phyloP scores from a whole-genome alignment of 805 yeast genomes.

The Candida methanosorbosa region DNA sequence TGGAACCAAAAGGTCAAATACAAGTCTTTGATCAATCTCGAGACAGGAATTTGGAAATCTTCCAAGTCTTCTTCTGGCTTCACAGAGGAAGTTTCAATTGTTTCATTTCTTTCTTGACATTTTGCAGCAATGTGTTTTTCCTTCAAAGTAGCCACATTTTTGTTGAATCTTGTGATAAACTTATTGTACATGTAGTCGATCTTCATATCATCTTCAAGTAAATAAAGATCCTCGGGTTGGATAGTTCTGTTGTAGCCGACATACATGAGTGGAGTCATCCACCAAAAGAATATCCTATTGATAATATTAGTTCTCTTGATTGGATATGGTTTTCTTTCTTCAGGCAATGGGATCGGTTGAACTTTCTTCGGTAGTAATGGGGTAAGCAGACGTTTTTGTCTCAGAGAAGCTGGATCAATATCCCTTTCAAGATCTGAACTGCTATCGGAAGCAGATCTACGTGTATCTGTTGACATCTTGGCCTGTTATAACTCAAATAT shows the following conservation, averaged over 20 bases:
- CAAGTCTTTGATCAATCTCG: constrained; percentile 19
- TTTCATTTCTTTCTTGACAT: constrained; percentile 19
- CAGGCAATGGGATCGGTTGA: constrained; percentile 37
- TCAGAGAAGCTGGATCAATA: too few relatives aligned
- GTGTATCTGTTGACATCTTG: too few relatives aligned
- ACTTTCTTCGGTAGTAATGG: constrained; percentile 22
- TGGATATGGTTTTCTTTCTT: constrained; percentile 35
- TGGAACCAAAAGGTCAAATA: constrained; percentile 36
- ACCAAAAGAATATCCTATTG: constrained; percentile 42
- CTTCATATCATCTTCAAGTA: constrained; percentile 32
- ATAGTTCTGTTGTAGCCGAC: constrained; percentile 64
- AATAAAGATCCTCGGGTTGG: constrained; percentile 52
- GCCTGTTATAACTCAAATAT: too few relatives aligned
- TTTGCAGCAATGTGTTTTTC: constrained; percentile 16
- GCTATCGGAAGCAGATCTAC: too few relatives aligned
- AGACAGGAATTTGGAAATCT: constrained; percentile 16
- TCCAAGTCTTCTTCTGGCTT: constrained; percentile 11
- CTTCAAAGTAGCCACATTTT: constrained; percentile 8
- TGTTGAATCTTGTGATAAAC: background rate
- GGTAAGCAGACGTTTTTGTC: constrained; percentile 5
- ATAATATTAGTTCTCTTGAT: constrained; percentile 24
- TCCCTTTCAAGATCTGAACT: too few relatives aligned
- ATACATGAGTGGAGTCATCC: constrained; percentile 51
- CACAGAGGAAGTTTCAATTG: constrained; percentile 10
- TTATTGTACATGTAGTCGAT: constrained; percentile 36